Evolutionary conservation across 176 grass and related monocot species (phyloP).

Genomic region (Eleusine coracana): DNA sequence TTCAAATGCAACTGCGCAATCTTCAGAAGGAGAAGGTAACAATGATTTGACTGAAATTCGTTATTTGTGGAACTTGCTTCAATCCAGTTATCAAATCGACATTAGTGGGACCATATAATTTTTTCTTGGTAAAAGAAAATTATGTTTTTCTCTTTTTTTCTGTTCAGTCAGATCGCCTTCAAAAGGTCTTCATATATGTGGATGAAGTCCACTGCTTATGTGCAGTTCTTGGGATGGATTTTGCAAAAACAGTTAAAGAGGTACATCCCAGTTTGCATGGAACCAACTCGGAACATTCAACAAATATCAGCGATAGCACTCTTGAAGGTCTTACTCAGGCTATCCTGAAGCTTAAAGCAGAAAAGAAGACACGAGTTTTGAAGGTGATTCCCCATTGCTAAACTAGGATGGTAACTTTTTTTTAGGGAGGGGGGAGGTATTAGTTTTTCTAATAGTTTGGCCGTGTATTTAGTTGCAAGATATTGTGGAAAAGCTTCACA

Average conservation of each 20-base stretch:
- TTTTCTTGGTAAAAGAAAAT: slow-evolving; percentile 20
- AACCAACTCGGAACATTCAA: slow-evolving; percentile 60
- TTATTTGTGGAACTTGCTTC: slow-evolving; percentile 8
- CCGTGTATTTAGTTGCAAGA: slow-evolving; percentile 72
- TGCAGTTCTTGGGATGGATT: slow-evolving; percentile 81
- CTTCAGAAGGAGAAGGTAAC: slow-evolving; percentile 91
- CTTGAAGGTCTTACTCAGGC: slow-evolving; percentile 77
- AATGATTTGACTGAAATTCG: slow-evolving; percentile 13
- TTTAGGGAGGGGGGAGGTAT: neutral
- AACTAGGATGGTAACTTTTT: neutral
- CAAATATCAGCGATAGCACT: slow-evolving; percentile 84
- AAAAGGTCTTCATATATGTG: slow-evolving; percentile 79
- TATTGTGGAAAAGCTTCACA: slow-evolving; percentile 63
- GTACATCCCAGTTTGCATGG: slow-evolving; percentile 88
- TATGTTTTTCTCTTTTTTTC: slow-evolving; percentile 6
- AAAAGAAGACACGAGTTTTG: slow-evolving; percentile 69
- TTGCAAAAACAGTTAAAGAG: slow-evolving; percentile 66
- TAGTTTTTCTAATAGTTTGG: slow-evolving; percentile 33
- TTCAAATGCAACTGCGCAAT: slow-evolving; percentile 69
- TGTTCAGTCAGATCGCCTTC: slow-evolving; percentile 86
- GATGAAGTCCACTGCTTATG: slow-evolving; percentile 92
- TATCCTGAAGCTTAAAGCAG: slow-evolving; percentile 78
- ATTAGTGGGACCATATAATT: neutral
- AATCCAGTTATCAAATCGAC: slow-evolving; percentile 8
- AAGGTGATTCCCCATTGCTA: slow-evolving; percentile 57